Evolutionary conservation across 345 rosid genomes (phyloP), one percentile per base, ranked within the genome.

Genomic region (Geranium rotundifolium): DNA sequence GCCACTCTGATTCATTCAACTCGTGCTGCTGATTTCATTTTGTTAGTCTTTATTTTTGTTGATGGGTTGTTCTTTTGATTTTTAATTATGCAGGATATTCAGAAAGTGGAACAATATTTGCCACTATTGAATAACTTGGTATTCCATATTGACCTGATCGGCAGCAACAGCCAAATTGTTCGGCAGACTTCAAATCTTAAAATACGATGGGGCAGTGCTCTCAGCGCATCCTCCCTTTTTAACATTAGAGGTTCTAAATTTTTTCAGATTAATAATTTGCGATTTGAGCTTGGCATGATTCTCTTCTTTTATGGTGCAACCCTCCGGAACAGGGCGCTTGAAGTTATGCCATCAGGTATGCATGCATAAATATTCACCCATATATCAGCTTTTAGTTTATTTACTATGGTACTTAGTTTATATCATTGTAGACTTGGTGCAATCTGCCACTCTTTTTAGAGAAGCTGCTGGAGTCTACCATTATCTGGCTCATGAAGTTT

Each of bases 391-490:
- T 14, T 27, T 52, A 56, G 17, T 63, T 15, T 27, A 27, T 64
- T 63, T 50, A 54, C 64, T 65, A 19, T 31, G 9, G 23, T 54
- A 19, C 59, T 63, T 1, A 8, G 46, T 58, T 61, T 60, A 41
- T 58, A 29, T 56, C 56, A 52, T 30, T 73, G 67, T 60, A 87
- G 95, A 85, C 67, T 59, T 75, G 30, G 85, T 75, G 77, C 79
- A 78, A 61, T 78, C 90, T 27, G 83, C 86, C 31, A 73, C 78
- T 19, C 66, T 72, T 27, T 89, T 79, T 75, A 83, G 95, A 69
- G 84, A 87, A 82, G 96, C 96, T 29, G 82, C 96, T 49, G 91
- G 95, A 65, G 82, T 80, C 18, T 90, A 85, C 55, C 71, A 78
- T 65, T 71, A 85, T 80, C 80, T 87, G 16, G 78, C 88, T 71